A percentile compares a stretch with the other conserved stretches of the same genome.
Conservation (phyloP, 2,329 filamentous ascomycete genomes). For the Fusarium denticulatum region DNA sequence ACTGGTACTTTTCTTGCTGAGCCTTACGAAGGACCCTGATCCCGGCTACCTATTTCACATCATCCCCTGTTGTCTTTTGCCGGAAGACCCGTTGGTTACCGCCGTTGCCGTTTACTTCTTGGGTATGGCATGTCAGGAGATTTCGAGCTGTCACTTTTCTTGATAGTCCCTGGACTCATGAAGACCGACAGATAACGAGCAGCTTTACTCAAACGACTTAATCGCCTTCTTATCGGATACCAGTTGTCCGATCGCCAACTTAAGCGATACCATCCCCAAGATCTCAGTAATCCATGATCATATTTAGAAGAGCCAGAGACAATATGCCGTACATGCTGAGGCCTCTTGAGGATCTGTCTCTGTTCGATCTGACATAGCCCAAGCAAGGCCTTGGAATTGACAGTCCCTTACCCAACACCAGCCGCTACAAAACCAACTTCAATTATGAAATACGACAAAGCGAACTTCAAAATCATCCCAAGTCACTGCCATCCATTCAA, state of each 20-base stretch:
- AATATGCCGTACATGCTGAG: not conserved
- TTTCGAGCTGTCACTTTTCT: not conserved
- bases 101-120: conserved; percentile 22
- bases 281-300: not conserved
- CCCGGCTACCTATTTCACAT: not conserved
- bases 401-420: not conserved
- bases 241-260: not conserved
- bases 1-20: not conserved
- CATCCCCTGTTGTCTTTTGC: conserved; percentile 11
- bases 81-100: conserved; percentile 21
- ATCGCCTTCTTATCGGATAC: not conserved
- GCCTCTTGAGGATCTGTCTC: not conserved
- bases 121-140: conserved; percentile 22
- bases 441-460: not conserved
- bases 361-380: not conserved
- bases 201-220: conserved; percentile 5
- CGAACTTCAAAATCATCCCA: not conserved
- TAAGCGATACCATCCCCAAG: not conserved
- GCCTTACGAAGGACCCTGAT: conserved; percentile 29
- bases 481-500: conserved; percentile 43
- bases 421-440: not conserved
- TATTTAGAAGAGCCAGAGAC: not conserved
- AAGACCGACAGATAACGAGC: not conserved
- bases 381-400: not conserved
- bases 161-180: not conserved